phyloP scores from a whole-genome alignment of 164 flowering plant species.

The Stephania cephalantha region DNA sequence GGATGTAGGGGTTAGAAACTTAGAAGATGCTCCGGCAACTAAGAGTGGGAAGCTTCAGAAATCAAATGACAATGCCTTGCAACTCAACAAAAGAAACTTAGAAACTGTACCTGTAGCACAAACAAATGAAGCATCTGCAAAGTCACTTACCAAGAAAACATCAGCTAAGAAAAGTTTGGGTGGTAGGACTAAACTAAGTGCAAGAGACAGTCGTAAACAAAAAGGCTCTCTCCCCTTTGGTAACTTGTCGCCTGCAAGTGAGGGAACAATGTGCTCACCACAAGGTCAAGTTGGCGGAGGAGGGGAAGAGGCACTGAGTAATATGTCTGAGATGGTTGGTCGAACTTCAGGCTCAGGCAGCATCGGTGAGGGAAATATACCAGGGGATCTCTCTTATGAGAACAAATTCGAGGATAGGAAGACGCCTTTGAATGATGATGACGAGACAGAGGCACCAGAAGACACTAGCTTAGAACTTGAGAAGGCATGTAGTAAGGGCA shows the following conservation, averaged over 20 bases:
- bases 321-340: conserved; percentile 9
- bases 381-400: neutral
- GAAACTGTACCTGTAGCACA: conserved; percentile 16
- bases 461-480: conserved; percentile 9
- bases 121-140: conserved; percentile 17
- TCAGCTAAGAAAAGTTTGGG: conserved; percentile 40
- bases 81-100: conserved; percentile 9
- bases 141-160: conserved; percentile 30
- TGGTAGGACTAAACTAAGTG: conserved; percentile 31
- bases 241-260: conserved; percentile 16
- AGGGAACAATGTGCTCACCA: conserved; percentile 6
- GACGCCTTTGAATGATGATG: neutral
- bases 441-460: conserved; percentile 15
- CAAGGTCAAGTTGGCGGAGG: conserved; percentile 16
- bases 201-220: conserved; percentile 15
- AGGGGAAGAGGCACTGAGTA: conserved; percentile 5
- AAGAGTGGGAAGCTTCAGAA: conserved; percentile 15
- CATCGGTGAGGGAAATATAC: neutral
- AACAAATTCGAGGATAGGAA: conserved; percentile 1
- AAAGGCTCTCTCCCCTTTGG: conserved; percentile 34
- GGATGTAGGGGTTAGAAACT: conserved; percentile 1
- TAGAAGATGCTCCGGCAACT: conserved; percentile 8
- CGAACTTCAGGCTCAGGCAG: neutral
- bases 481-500: conserved; percentile 4
- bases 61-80: conserved; percentile 16